Percentiles rank a stretch among this genome's conserved stretches.
These are phyloP conservation scores for Solanum medicagineum DNA, from an alignment of 257 asterid species.

Conservation along the genomic window DNA sequence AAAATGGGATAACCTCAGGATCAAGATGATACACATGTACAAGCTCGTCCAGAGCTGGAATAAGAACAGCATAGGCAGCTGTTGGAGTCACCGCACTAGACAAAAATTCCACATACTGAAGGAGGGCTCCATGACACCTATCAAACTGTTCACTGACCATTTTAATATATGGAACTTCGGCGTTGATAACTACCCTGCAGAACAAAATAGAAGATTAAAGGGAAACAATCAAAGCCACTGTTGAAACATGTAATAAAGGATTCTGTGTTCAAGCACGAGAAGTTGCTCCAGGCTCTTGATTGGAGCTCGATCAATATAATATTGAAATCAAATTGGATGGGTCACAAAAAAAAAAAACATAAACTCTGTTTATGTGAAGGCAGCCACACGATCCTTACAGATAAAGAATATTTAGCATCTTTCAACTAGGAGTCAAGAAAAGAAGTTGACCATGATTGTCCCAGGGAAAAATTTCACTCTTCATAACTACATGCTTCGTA, in stretches of 20 bases:
- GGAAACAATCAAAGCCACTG: background rate
- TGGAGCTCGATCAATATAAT: background rate
- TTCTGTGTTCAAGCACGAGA: background rate
- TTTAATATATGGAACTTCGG: constrained; percentile 81
- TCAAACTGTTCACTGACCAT: constrained; percentile 98
- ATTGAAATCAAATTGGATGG: background rate
- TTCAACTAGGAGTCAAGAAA: background rate
- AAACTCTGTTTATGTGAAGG: background rate
- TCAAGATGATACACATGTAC: constrained; percentile 91
- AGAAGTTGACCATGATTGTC: background rate
- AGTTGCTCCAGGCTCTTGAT: background rate
- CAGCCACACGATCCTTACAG: background rate
- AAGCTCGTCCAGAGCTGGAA: constrained; percentile 89
- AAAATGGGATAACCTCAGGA: constrained; percentile 64
- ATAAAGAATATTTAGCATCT: background rate
- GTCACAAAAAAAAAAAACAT: background rate
- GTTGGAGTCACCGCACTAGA: constrained; percentile 79
- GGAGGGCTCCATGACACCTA: constrained; percentile 96
- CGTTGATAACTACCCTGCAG: constrained; percentile 81
- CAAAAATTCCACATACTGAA: constrained; percentile 95
- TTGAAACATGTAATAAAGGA: background rate
- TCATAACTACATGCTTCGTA: background rate
- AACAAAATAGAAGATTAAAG: background rate
- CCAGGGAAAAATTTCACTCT: background rate
- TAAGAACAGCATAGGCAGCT: constrained; percentile 62